Base-by-base conservation (phyloP, 306 rosid species). In the Arachis hypogaea region DNA sequence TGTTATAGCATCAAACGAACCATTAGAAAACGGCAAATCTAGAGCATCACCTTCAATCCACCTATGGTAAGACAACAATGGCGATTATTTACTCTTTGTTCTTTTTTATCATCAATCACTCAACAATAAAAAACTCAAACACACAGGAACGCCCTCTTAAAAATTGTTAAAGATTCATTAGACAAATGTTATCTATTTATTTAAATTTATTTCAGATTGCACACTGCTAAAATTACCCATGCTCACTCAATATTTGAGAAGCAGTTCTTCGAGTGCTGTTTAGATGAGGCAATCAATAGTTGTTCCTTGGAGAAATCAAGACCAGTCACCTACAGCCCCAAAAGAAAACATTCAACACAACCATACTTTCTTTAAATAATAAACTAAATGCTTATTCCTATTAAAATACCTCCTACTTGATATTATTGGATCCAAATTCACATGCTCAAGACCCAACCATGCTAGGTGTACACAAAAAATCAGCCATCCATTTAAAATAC, bases 21-120 rank as follows among this genome's bases (percentile, higher is more conserved):
- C 86, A 78, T 88, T 95, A 65, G 84, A 16, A 69, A 84, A 95
- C 59, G 97, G 98, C 85, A 95, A 87, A 70, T 88, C 80, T 76
- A 92, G 90, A 40, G 99, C 98, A 82, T 95, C 96, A 60, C 98
- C 97, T 87, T 95, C 90, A 62, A 95, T 76, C 99, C 99, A 90
- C 85, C 99, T 81, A 80, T 43, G 11, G 69, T 8, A 59, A 73
- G 82, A 63, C 66, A 76, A 80, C 73, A 52, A 4, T 1, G 16
- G 5, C 0, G 7, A 60, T 61, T 57, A 75, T 56, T 62, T 54
- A 59, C 52, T 52, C 30, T 43, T 3, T 54, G 56, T 6, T 49
- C 36, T 22, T 42, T 41, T 33, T 33, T 33, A 3, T 4, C 69
- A 49, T 10, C 63, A 63, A 80, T 38, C 38, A 45, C 66, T 50